Evolutionary conservation across 1,284 basidiomycete genomes (phyloP).

Genomic region (Papiliotrema laurentii): DNA sequence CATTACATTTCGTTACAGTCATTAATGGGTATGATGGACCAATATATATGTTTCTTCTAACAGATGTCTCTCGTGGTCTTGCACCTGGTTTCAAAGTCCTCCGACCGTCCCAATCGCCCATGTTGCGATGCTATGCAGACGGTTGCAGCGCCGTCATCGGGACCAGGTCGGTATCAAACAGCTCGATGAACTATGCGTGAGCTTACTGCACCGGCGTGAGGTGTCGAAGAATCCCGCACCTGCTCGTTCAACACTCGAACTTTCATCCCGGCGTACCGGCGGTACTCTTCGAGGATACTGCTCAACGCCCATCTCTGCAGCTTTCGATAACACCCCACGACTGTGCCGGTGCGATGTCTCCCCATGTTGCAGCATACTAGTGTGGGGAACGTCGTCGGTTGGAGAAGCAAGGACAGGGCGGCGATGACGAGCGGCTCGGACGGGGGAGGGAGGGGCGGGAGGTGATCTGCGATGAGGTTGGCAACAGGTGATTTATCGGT

Average conservation of each 20-base stretch:
- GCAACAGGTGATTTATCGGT: neutral
- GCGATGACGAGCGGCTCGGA: conserved; percentile 54
- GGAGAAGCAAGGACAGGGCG: conserved; percentile 52
- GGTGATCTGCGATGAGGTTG: conserved; percentile 27
- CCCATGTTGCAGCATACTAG: conserved; percentile 55
- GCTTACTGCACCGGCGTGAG: too few relatives aligned
- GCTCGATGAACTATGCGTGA: conserved; percentile 51
- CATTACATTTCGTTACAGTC: too few relatives aligned
- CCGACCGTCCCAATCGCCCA: too few relatives aligned
- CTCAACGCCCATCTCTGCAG: conserved; percentile 52
- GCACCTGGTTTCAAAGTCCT: too few relatives aligned
- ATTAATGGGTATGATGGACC: too few relatives aligned
- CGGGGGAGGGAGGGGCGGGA: conserved; percentile 44
- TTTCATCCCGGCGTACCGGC: conserved; percentile 53
- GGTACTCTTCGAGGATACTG: conserved; percentile 53
- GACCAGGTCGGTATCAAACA: conserved; percentile 54
- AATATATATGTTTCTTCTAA: too few relatives aligned
- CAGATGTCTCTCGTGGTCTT: too few relatives aligned
- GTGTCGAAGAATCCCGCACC: conserved; percentile 28
- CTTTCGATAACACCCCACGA: conserved; percentile 51
- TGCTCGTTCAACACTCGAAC: conserved; percentile 54
- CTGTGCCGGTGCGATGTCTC: conserved; percentile 53
- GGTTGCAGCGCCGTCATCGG: conserved; percentile 29
- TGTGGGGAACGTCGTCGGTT: conserved; percentile 51
- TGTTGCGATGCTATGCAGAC: too few relatives aligned